Base-by-base conservation (phyloP, 129 eudicot species). In the Pseudognaphalium luteoalbum region DNA sequence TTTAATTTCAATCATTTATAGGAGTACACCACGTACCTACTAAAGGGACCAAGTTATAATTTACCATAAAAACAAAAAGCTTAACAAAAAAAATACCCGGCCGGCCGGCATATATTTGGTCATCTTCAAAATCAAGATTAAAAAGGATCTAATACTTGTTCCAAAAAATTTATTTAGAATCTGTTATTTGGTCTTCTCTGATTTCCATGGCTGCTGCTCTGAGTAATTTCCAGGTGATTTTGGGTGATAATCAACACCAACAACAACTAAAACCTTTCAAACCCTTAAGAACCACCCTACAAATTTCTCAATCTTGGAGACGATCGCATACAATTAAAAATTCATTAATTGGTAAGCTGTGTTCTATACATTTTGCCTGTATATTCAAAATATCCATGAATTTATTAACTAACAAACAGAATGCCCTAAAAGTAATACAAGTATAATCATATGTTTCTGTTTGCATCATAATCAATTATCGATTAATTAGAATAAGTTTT, bases 181-280 rank as follows among this genome's bases (percentile, higher is more conserved):
- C 9, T 39, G 8, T 8, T 39, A 7, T 39, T 7, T 33, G 2
- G 50, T 44, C 17, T 70, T 25, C 20, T 19, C 15, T 7, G 7
- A 34, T 73, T 39, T 30, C 71, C 67, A 86, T 86, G 93, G 93
- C 88, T 81, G 77, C 80, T 80, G 64, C 76, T 12, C 71, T 76
- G 76, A 15, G 30, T 21, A 25, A 72, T 16, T 73, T 78, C 78
- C 19, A 58, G 19, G 70, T 37, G 15, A 76, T 72, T 42, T 50
- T 71, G 14, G 37, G 10, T 61, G 74, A 21, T n/a, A n/a, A n/a
- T 70, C 85, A 59, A 63, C 70, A 69, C 20, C 61, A 56, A 57
- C 62, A 57, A 58, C 32, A 59, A 59, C 80, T 76, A 72, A 80
- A 33, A 8, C 80, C 74, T 9, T 73, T 29, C n/a, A 25, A 35